Percentiles rank a stretch among this genome's conserved stretches.
Conservation (phyloP, 2,329 filamentous ascomycete species). For the Xenosphaeropsis pyriputrescens region DNA sequence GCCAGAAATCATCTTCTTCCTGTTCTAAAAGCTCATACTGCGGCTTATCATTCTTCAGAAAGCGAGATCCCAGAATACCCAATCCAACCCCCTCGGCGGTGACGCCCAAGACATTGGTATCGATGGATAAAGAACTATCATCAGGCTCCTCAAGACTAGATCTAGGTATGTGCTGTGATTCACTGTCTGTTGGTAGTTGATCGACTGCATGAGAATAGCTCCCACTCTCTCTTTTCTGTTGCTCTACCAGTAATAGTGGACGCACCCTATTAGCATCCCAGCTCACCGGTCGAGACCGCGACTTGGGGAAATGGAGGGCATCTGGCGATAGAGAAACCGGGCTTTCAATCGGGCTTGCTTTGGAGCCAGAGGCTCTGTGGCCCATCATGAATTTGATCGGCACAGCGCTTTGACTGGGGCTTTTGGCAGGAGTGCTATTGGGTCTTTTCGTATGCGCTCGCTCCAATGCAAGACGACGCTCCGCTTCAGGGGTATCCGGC, state of each 20-base stretch:
- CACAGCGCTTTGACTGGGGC: constrained; percentile 34
- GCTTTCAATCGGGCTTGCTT: constrained; percentile 9
- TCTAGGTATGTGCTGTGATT: too few relatives aligned
- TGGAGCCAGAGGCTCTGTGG: constrained; percentile 8
- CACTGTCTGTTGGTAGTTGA: too few relatives aligned
- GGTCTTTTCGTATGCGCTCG: not conserved
- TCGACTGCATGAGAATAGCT: too few relatives aligned
- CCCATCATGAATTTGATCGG: constrained; percentile 38
- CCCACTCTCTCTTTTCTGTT: constrained; percentile 4
- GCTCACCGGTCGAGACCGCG: constrained; percentile 35
- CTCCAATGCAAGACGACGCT: constrained; percentile 5
- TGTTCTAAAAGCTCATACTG: too few relatives aligned
- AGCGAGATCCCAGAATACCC: constrained; percentile 6
- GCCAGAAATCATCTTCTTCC: too few relatives aligned
- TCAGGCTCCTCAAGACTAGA: too few relatives aligned
- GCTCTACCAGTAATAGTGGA: constrained; percentile 21
- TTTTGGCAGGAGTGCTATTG: constrained; percentile 15
- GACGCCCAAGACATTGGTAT: too few relatives aligned
- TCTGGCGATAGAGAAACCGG: constrained; percentile 17
- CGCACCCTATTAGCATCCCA: constrained; percentile 44
- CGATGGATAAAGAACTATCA: too few relatives aligned
- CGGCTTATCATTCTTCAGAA: too few relatives aligned
- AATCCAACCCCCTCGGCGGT: too few relatives aligned
- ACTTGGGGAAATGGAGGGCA: constrained; percentile 19
- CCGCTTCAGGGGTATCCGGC: constrained; percentile 25